Evolutionary conservation across 148 eudicot species (phyloP).

Genomic region (Amaranthus cruentus): DNA sequence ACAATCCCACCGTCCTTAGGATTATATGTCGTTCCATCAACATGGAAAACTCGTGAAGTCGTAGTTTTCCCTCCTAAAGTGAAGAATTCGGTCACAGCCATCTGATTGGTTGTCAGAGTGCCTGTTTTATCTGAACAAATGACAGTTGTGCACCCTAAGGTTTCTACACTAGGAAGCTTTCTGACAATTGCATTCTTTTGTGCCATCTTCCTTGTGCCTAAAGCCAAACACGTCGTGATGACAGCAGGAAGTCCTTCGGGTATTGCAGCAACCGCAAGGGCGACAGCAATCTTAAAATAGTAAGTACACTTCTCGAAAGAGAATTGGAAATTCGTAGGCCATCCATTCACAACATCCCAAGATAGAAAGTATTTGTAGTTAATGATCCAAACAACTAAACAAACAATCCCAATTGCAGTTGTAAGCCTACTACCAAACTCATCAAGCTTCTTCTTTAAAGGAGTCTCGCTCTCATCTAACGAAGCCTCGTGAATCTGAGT

Average conservation of each 20-base stretch:
- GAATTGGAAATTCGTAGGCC: slow-evolving; percentile 64
- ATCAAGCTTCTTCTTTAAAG: slow-evolving; percentile 75
- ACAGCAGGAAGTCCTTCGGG: slow-evolving; percentile 89
- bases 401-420: slow-evolving; percentile 56
- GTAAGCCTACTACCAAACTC: slow-evolving; percentile 72
- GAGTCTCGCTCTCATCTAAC: slow-evolving; percentile 61
- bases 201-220: slow-evolving; percentile 88
- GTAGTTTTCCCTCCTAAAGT: slow-evolving; percentile 56
- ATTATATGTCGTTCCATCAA: slow-evolving; percentile 86
- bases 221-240: slow-evolving; percentile 75
- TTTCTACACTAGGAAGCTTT: slow-evolving; percentile 86
- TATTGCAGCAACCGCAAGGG: slow-evolving; percentile 82
- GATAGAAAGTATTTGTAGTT: slow-evolving; percentile 68
- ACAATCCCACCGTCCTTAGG: slow-evolving; percentile 76
- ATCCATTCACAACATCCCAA: slow-evolving; percentile 71
- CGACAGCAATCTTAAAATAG: slow-evolving; percentile 76
- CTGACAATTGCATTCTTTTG: slow-evolving; percentile 77
- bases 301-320: slow-evolving; percentile 84
- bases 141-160: slow-evolving; percentile 86
- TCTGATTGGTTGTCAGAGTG: slow-evolving; percentile 88
- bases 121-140: slow-evolving; percentile 95
- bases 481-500: slow-evolving; percentile 77
- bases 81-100: slow-evolving; percentile 73
- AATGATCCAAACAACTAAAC: slow-evolving; percentile 67
- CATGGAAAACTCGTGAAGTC: slow-evolving; percentile 43